These are phyloP conservation scores for Basidioascus undulatus DNA, from an alignment of 768 basidiomycete species.

Conservation along the genomic window DNA sequence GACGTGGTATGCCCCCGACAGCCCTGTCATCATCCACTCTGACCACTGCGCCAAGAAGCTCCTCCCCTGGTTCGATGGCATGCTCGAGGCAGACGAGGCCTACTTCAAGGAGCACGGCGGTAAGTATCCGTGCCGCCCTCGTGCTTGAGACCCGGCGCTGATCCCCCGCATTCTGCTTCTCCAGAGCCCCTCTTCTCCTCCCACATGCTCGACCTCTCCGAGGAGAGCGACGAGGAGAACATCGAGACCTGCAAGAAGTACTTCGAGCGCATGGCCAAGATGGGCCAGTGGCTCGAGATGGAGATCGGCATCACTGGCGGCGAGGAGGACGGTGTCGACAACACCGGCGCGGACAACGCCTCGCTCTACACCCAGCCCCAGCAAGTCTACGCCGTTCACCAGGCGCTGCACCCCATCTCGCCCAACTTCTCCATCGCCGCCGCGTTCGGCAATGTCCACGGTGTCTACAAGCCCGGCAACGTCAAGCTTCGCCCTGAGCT, in stretches of 20 bases:
- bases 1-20: conserved; percentile 15
- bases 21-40: conserved; percentile 88
- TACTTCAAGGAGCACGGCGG: conserved; percentile 74
- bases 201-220: conserved; percentile 97
- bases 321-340: conserved; percentile 98
- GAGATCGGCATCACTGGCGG: conserved; percentile 99
- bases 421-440: conserved; percentile 96
- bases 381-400: conserved; percentile 78
- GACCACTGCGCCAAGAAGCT: conserved; percentile 98
- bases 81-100: conserved; percentile 86
- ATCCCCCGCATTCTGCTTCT: no score
- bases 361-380: conserved; percentile 91
- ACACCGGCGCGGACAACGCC: conserved; percentile 80
- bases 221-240: conserved; percentile 59
- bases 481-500: conserved; percentile 79
- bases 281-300: conserved; percentile 98
- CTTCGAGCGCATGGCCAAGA: conserved; percentile 77
- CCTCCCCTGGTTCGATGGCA: conserved; percentile 91
- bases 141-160: background rate
- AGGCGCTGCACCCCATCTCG: conserved; percentile 53
- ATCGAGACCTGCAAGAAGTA: conserved; percentile 81
- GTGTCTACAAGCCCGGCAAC: conserved; percentile 98
- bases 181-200: conserved; percentile 20
- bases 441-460: conserved; percentile 95
- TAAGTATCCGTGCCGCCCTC: conserved; percentile 74